Percentiles rank a stretch among this genome's conserved stretches.
Conservation (phyloP, 2,329 filamentous ascomycete genomes). For the Byssoonygena ceratinophila region DNA sequence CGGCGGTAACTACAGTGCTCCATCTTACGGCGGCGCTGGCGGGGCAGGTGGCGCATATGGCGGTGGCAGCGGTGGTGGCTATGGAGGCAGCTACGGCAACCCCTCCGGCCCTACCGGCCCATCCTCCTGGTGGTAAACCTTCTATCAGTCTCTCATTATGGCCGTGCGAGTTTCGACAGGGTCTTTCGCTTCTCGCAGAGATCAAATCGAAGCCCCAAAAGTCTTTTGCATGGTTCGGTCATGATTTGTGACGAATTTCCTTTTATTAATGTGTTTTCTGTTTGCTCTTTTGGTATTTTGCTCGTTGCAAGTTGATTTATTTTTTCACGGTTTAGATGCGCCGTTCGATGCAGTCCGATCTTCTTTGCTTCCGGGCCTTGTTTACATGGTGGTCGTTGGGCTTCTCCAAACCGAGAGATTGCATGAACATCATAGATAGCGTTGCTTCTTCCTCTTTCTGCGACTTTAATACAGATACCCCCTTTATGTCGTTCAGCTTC, state of each 20-base stretch:
- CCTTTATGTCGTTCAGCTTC: slow-evolving; percentile 35
- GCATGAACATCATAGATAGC: slow-evolving; percentile 41
- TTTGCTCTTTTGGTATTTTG: slow-evolving; percentile 14
- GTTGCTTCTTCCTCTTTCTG: slow-evolving; percentile 27
- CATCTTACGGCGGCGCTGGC: slow-evolving; percentile 29
- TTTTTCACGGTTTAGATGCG: slow-evolving; percentile 16
- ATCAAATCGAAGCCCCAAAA: slow-evolving; percentile 1
- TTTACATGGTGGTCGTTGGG: slow-evolving; percentile 13
- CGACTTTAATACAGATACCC: slow-evolving; percentile 41
- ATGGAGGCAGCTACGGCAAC: slow-evolving; percentile 35
- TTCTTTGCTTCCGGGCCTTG: slow-evolving; percentile 8
- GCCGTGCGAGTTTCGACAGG: slow-evolving; percentile 17
- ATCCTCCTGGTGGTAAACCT: slow-evolving; percentile 43
- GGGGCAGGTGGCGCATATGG: slow-evolving; percentile 25
- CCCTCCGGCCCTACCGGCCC: slow-evolving; percentile 41
- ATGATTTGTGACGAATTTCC: slow-evolving; percentile 36
- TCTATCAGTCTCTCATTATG: slow-evolving; percentile 33
- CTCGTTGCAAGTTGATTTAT: slow-evolving; percentile 12
- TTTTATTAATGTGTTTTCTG: slow-evolving; percentile 19
- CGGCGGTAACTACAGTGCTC: slow-evolving; percentile 23
- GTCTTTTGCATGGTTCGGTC: slow-evolving; percentile 29
- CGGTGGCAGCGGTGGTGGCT: slow-evolving; percentile 17
- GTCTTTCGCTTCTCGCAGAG: not conserved
- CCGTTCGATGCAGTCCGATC: slow-evolving; percentile 12
- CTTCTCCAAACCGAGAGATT: slow-evolving; percentile 18